A percentile compares a stretch with the other conserved stretches of the same genome.
phyloP scores from a whole-genome alignment of 2,329 filamentous ascomycete species.

The Phaeophleospora eucalypticola region DNA sequence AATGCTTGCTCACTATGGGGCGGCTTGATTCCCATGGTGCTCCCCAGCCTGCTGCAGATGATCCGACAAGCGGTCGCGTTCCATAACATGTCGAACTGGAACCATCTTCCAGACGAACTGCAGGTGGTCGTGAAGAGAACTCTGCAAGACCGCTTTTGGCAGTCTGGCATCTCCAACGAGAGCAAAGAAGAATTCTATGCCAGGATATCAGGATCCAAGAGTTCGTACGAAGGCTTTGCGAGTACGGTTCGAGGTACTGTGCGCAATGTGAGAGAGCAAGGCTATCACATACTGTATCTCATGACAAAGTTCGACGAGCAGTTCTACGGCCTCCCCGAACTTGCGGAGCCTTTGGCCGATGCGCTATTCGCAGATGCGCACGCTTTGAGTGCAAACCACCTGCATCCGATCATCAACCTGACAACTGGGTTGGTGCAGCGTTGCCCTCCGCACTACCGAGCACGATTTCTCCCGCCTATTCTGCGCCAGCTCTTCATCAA shows the following conservation, averaged over 20 bases:
- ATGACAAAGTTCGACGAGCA: conserved; percentile 81
- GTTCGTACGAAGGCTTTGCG: conserved; percentile 86
- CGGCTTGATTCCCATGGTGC: conserved; percentile 71
- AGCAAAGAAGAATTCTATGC: conserved; percentile 97
- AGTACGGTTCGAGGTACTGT: conserved; percentile 88
- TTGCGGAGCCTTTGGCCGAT: conserved; percentile 76
- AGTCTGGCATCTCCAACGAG: conserved; percentile 91
- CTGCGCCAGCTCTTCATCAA: conserved; percentile 77
- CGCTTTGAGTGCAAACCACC: conserved; percentile 82
- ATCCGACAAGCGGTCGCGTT: conserved; percentile 87
- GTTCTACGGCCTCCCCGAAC: conserved; percentile 85
- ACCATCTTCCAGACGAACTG: conserved; percentile 69
- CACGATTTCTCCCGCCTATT: conserved; percentile 79
- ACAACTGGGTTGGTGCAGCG: conserved; percentile 86
- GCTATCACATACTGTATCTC: conserved; percentile 90
- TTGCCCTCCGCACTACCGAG: conserved; percentile 73
- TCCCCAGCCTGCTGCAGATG: conserved; percentile 82
- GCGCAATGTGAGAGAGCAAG: conserved; percentile 83
- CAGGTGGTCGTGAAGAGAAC: conserved; percentile 73
- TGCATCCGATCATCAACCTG: conserved; percentile 87
- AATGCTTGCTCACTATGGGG: conserved; percentile 80
- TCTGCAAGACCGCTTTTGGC: conserved; percentile 94
- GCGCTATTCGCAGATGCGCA: conserved; percentile 80
- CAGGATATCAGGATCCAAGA: conserved; percentile 81
- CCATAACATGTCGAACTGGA: conserved; percentile 83